Evolutionary conservation across 352 stramenopile genomes (phyloP).

Genomic region (Globisporangium alternatum): DNA sequence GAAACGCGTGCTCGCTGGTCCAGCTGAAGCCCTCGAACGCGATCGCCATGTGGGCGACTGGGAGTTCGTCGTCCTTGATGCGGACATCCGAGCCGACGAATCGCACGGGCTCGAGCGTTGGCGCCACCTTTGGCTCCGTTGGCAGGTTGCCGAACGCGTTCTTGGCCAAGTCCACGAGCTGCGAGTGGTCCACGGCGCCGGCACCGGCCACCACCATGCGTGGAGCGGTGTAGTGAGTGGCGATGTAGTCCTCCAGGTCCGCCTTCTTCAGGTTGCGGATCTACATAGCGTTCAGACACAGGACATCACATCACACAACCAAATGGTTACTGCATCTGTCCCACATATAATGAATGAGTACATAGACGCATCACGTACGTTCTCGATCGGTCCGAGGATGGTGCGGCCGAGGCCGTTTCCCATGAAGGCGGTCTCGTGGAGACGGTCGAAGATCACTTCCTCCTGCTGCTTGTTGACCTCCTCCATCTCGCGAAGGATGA

Average conservation of each 20-base stretch:
- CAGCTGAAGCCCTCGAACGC: conserved; percentile 98
- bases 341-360: background rate
- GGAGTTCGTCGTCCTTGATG: conserved; percentile 87
- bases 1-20: conserved; percentile 98
- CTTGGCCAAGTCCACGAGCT: conserved; percentile 96
- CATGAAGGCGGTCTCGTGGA: conserved; percentile 99
- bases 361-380: conserved; percentile 81
- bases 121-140: conserved; percentile 61
- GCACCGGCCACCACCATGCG: conserved; percentile 98
- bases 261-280: conserved; percentile 91
- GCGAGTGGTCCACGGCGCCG: conserved; percentile 95
- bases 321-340: background rate
- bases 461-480: conserved; percentile 98
- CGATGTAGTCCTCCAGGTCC: conserved; percentile 97
- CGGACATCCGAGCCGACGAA: conserved; percentile 91
- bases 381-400: conserved; percentile 98
- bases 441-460: conserved; percentile 98
- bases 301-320: background rate
- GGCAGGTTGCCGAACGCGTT: conserved; percentile 96
- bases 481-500: conserved; percentile 99
- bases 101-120: conserved; percentile 72
- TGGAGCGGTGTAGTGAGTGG: conserved; percentile 99
- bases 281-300: conserved; percentile 21
- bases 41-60: conserved; percentile 94
- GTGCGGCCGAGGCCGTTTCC: conserved; percentile 97